These are phyloP conservation scores for Cercophora newfieldiana DNA, from an alignment of 495 filamentous ascomycete genomes.

Conservation along the genomic window DNA sequence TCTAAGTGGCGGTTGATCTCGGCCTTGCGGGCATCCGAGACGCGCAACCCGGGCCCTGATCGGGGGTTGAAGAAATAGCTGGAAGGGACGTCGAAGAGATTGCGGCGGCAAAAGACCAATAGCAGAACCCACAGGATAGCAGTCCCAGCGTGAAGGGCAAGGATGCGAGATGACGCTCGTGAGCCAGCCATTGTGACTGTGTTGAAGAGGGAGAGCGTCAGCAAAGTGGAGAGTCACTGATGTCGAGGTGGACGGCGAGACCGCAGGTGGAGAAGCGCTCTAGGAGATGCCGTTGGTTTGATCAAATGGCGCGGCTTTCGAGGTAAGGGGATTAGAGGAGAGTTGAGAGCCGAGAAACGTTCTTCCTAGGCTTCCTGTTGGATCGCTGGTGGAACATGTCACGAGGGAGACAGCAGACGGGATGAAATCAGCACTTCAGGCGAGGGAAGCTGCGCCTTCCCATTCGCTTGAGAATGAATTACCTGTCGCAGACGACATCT, in stretches of 20 bases:
- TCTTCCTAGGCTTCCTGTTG: too few species aligned
- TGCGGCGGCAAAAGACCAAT: constrained; percentile 10
- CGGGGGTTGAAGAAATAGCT: constrained; percentile 19
- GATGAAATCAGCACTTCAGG: too few species aligned
- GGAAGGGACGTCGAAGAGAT: constrained; percentile 22
- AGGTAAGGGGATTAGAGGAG: too few species aligned
- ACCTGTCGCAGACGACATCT: too few species aligned
- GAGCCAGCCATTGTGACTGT: neutral
- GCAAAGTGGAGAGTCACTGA: neutral
- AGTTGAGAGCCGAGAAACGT: too few species aligned
- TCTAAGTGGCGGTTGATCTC: neutral
- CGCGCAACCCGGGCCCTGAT: constrained; percentile 3
- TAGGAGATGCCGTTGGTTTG: too few species aligned
- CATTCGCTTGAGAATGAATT: too few species aligned
- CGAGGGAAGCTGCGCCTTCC: too few species aligned
- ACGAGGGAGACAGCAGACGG: too few species aligned
- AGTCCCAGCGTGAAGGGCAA: neutral
- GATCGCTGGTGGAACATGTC: too few species aligned
- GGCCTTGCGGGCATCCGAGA: neutral
- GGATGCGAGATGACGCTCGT: neutral
- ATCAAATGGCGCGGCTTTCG: too few species aligned
- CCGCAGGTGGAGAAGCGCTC: neutral
- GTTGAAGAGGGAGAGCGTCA: neutral
- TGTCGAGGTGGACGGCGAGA: neutral
- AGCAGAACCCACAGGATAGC: constrained; percentile 1